Conservation (phyloP, 139 green algal species). For the Zygnema circumcarinatum region DNA sequence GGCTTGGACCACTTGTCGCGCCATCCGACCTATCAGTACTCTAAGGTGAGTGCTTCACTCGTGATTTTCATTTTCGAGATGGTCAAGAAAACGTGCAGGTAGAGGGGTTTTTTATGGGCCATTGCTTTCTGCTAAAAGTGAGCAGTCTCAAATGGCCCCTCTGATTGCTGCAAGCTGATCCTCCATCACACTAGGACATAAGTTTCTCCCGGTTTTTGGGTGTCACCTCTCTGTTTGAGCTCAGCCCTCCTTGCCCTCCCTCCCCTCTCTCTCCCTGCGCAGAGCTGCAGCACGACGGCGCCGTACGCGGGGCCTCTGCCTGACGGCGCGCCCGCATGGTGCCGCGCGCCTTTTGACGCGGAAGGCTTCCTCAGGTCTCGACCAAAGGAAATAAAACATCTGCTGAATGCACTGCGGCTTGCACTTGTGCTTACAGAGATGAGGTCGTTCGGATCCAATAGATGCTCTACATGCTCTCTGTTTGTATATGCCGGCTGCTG, state of each 20-base stretch:
- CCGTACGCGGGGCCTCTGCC: conserved; percentile 14
- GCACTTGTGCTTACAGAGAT: too few relatives aligned
- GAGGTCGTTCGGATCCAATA: too few relatives aligned
- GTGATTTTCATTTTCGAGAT: background rate
- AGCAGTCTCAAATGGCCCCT: background rate
- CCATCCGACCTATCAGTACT: conserved; percentile 7
- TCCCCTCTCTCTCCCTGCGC: background rate
- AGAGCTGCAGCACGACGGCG: conserved; percentile 21
- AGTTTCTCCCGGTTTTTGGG: background rate
- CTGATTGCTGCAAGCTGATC: background rate
- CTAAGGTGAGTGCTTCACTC: background rate
- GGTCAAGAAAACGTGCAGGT: background rate
- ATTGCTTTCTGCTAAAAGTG: too few relatives aligned
- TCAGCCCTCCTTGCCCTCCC: background rate
- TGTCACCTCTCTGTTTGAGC: background rate
- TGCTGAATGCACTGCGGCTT: too few relatives aligned
- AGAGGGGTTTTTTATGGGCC: too few relatives aligned
- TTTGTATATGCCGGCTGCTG: too few relatives aligned
- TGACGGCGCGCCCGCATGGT: conserved; percentile 9
- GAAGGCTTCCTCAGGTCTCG: conserved; percentile 37
- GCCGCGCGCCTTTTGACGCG: conserved; percentile 23
- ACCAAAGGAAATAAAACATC: too few relatives aligned
- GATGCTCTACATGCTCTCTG: too few relatives aligned
- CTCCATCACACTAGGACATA: background rate
- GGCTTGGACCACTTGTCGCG: conserved; percentile 25